A percentile compares a stretch with the other conserved stretches of the same genome.
Conservation (phyloP, 1,284 basidiomycete species). For the Xerocomus cyaneibrunnescens region DNA sequence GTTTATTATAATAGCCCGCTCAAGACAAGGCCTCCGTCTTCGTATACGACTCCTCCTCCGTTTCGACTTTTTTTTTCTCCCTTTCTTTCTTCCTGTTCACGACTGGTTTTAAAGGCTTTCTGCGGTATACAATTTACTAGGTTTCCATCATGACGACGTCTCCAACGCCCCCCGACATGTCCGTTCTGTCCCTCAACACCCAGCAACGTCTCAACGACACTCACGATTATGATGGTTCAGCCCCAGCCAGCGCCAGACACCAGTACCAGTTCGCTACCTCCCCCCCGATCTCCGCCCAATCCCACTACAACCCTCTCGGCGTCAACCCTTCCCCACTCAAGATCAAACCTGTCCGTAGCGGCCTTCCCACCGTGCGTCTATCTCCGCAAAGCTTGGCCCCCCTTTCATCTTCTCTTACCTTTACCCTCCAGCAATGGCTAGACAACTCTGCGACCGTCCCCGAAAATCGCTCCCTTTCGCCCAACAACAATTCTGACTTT, state of each 20-base stretch:
- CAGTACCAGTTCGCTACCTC: slow-evolving; percentile 69
- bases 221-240: slow-evolving; percentile 76
- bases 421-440: slow-evolving; percentile 68
- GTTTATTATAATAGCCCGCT: slow-evolving; percentile 16
- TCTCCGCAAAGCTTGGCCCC: slow-evolving; percentile 22
- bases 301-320: slow-evolving; percentile 61
- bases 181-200: slow-evolving; percentile 66
- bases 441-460: slow-evolving; percentile 52
- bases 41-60: slow-evolving; percentile 1
- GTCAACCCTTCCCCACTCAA: slow-evolving; percentile 69
- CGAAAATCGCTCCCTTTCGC: slow-evolving; percentile 78
- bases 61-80: slow-evolving; percentile 10
- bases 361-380: slow-evolving; percentile 65
- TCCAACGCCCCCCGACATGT: slow-evolving; percentile 73
- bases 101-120: slow-evolving; percentile 20
- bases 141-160: slow-evolving; percentile 70
- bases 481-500: slow-evolving; percentile 81
- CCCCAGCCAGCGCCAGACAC: slow-evolving; percentile 48
- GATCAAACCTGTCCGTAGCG: slow-evolving; percentile 65
- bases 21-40: slow-evolving; percentile 12
- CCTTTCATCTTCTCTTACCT: slow-evolving; percentile 7
- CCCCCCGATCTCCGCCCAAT: slow-evolving; percentile 61
- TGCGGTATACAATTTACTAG: no score
- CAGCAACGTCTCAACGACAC: slow-evolving; percentile 78
- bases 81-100: slow-evolving; percentile 17